Base-by-base conservation (phyloP, 2,329 filamentous ascomycete genomes). In the Zymoseptoria pseudotritici region DNA sequence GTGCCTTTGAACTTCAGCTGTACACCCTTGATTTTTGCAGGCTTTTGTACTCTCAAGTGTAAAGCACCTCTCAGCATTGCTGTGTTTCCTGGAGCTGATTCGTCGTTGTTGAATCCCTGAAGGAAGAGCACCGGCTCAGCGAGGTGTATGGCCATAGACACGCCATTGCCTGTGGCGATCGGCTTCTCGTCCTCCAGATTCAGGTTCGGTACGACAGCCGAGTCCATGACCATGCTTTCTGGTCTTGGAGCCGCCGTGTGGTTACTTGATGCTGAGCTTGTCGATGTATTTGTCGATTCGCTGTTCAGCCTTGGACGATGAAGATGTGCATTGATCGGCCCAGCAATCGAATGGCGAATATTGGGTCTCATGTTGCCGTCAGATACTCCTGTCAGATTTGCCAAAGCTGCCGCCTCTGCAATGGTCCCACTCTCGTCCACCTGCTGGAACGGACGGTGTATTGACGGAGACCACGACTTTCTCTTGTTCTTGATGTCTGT, bases 1-100 rank as follows among this genome's bases (percentile, higher is more conserved):
- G 86, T 88, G 29, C 93, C 94, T 50, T 87, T 84, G 67, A 99
- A 89, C 69, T 90, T 93, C 56, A 99, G 80, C 5, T 89, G 91
- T 22, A 99, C 84, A 3, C 90, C 88, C 78, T 96, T 97, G 66
- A 99, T 86, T 76, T 99, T 99, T 53, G 91, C 86, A 65, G 90
- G 89, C 72, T 97, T 97, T 53, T 89, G 87, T 11, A 97, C 83
- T 61, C 87, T 87, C 49, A 99, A 73, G 68, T 90, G 87, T 58
- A 99, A 75, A 65, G 86, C 91, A 19, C 94, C 94, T 58, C 94
- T 84, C 13, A 99, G 80, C 71, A 99, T 87, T 1, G 92, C 89
- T 6, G 91, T 93, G 57, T 82, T 88, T 55, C 85, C 81, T 2
- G 82, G 81, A 10, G 85, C 82, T 66, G 67, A 77, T 54, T 87